Conservation (phyloP, 148 eudicot genomes). For the Bassia scoparia region DNA sequence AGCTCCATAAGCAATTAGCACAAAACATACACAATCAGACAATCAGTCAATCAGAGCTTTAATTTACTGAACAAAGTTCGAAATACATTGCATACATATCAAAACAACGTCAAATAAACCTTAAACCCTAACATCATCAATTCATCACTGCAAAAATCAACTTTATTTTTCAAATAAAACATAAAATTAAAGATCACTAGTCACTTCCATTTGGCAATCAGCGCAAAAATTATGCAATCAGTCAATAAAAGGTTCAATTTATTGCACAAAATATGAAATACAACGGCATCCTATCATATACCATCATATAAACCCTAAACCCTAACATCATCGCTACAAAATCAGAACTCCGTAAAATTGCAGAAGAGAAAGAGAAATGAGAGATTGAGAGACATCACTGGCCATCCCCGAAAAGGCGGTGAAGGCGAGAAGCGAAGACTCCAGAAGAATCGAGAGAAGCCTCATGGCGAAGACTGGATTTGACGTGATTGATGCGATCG, state of each 20-base stretch:
- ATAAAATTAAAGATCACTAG: no score
- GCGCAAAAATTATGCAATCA: background rate
- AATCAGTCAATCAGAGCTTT: background rate
- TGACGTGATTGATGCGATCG: constrained; percentile 46
- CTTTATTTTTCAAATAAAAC: no score
- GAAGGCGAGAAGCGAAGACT: constrained; percentile 48
- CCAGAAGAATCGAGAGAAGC: constrained; percentile 59
- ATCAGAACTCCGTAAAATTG: background rate
- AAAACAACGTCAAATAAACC: no score
- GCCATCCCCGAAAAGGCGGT: constrained; percentile 43
- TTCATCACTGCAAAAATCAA: no score
- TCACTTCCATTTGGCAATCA: no score
- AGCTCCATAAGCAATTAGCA: background rate
- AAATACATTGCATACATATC: no score
- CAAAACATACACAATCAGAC: background rate
- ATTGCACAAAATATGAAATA: background rate
- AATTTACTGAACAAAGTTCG: background rate
- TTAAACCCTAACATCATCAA: no score
- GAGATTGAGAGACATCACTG: constrained; percentile 21
- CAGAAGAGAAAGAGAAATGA: background rate
- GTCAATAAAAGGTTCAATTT: background rate
- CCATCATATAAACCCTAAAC: constrained; percentile 15
- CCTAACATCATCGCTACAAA: background rate
- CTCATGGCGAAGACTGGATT: constrained; percentile 46
- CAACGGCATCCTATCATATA: background rate